These are phyloP conservation scores for Chrysanthemum lavandulifolium DNA, from an alignment of 129 eudicot genomes.

Conservation along the genomic window DNA sequence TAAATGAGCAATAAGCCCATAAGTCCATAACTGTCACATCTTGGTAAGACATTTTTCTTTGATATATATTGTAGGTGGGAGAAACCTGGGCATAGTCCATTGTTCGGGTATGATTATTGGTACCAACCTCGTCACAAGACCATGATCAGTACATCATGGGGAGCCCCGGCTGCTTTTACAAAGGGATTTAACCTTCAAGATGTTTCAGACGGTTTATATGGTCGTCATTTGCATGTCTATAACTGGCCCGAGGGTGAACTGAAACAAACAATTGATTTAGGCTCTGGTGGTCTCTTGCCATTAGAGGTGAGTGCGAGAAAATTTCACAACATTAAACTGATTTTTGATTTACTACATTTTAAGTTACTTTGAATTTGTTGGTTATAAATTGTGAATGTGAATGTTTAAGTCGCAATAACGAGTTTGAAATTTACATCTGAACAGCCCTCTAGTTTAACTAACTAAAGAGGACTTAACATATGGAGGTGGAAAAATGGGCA, in stretches of 20 bases:
- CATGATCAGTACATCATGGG: conserved; percentile 98
- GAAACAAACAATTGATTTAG: conserved; percentile 90
- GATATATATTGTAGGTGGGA: conserved; percentile 67
- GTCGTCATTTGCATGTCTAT: conserved; percentile 87
- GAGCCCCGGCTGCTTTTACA: conserved; percentile 92
- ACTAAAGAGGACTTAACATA: no score
- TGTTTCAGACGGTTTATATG: conserved; percentile 89
- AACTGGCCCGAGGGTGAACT: conserved; percentile 96
- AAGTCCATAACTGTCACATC: not conserved
- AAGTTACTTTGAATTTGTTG: no score
- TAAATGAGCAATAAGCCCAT: not conserved
- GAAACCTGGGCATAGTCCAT: conserved; percentile 90
- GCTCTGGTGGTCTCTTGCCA: conserved; percentile 77
- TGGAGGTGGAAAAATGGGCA: no score
- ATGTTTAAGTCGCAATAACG: no score
- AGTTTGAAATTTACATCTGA: no score
- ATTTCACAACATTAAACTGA: not conserved
- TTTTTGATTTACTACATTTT: no score
- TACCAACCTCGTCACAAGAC: conserved; percentile 93
- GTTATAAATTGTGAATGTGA: no score
- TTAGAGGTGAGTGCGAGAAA: conserved; percentile 62
- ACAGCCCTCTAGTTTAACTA: no score
- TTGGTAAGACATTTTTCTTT: not conserved
- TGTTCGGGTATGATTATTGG: conserved; percentile 95
- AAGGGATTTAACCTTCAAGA: conserved; percentile 87